phyloP scores from a whole-genome alignment of 2,329 filamentous ascomycete genomes.

The Trichoderma brevicompactum region DNA sequence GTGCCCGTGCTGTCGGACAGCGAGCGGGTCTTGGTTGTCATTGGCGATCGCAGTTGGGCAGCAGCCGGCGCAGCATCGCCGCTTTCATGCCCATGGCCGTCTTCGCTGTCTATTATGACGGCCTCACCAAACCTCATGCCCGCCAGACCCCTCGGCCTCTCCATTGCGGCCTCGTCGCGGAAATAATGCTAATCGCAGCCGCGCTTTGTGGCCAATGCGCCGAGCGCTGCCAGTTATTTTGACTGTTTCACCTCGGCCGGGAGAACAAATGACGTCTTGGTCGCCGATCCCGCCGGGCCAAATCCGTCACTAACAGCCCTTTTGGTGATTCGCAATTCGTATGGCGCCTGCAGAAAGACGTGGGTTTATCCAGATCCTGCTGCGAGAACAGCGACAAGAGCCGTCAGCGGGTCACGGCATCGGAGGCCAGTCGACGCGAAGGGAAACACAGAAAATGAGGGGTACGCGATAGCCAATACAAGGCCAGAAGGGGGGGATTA shows the following conservation, averaged over 20 bases:
- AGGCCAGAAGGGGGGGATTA: no score
- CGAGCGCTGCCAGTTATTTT: neutral
- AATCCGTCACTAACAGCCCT: neutral
- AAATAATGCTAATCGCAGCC: neutral
- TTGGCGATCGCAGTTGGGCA: slow-evolving; percentile 45
- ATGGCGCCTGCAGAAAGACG: neutral
- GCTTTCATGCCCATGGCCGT: slow-evolving; percentile 16
- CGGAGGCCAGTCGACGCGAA: slow-evolving; percentile 5
- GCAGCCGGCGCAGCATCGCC: slow-evolving; percentile 13
- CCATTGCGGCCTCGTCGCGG: slow-evolving; percentile 3
- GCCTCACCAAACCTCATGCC: slow-evolving; percentile 22
- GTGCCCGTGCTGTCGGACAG: slow-evolving; percentile 66
- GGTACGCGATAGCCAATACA: neutral
- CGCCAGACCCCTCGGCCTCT: slow-evolving; percentile 20
- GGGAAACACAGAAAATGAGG: neutral
- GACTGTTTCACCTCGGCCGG: neutral
- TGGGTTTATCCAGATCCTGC: neutral
- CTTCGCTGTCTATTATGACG: slow-evolving; percentile 26
- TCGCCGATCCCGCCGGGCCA: slow-evolving; percentile 1
- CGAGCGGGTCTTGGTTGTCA: slow-evolving; percentile 61
- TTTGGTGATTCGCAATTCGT: neutral
- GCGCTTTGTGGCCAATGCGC: neutral
- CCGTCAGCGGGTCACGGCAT: slow-evolving; percentile 4
- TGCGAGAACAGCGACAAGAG: slow-evolving; percentile 4
- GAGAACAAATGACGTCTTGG: neutral